Conservation (phyloP, 2,329 filamentous ascomycete species). For the Phialocephala sp. region DNA sequence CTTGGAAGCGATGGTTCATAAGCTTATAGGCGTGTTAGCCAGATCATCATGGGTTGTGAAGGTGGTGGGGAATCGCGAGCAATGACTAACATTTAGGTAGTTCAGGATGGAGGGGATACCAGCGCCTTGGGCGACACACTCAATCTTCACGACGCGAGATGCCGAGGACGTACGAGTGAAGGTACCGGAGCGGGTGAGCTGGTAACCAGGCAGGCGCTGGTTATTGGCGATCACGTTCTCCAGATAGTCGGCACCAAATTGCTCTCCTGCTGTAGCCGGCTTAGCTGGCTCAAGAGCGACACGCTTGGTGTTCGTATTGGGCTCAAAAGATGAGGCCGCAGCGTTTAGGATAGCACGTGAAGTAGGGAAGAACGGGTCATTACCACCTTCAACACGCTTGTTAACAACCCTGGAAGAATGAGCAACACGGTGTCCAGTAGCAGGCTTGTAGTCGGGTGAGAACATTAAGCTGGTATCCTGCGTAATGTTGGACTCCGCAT, state of each 20-base stretch:
- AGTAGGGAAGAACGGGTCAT: not conserved
- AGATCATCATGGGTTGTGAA: not conserved
- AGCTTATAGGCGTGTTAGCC: not conserved
- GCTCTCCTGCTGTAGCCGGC: not conserved
- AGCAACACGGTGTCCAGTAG: not conserved
- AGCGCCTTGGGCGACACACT: not conserved
- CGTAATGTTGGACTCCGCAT: not conserved
- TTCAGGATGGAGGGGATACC: not conserved
- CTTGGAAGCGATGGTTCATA: constrained; percentile 3
- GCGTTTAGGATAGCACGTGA: not conserved
- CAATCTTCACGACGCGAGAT: not conserved
- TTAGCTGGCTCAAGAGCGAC: not conserved
- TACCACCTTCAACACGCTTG: not conserved
- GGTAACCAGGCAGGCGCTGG: no score
- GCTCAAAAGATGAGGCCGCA: not conserved
- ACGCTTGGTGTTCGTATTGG: not conserved
- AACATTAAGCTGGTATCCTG: not conserved
- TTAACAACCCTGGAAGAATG: not conserved
- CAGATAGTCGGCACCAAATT: not conserved
- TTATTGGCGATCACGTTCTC: not conserved
- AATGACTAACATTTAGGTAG: not conserved
- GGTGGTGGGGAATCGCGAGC: not conserved
- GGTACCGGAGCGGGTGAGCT: not conserved
- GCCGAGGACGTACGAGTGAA: not conserved
- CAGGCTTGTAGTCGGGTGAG: not conserved